Evolutionary conservation across 805 yeast genomes (phyloP), one percentile per base, ranked within the genome.

Genomic region (Kuraishia ogatae): DNA sequence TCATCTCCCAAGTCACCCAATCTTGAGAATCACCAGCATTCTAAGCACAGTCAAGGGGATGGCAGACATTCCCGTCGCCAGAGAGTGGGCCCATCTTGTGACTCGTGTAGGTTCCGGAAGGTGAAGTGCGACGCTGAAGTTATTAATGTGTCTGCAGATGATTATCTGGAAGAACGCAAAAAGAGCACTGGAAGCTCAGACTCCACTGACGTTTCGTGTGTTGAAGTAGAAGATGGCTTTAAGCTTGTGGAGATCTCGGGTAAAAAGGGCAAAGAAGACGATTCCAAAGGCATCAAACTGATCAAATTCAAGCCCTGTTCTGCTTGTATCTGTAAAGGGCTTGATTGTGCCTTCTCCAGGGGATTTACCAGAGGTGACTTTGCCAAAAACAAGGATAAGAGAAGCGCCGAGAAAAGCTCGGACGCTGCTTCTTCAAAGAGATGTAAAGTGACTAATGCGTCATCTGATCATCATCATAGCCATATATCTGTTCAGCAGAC

Each of bases 61-160:
- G 21, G 22, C 6, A 47, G 50, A n/a, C 26, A 20, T 15, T 35
- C 26, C 4, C 53, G 78, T 59, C 71, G 90, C 61, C 92, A 86
- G 68, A 71, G 93, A 57, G 72, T 80, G 20, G 91, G 93, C 0
- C 91, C 91, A 2, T 81, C 87, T 48, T 86, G 93, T 67, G 91
- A 86, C 65, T 71, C 79, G 51, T 86, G 93, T 66, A 73, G 91
- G 54, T 63, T 79, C 17, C 76, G 89, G 56, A 86, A 86, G 64
- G 85, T 85, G 56, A 86, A 83, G 67, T 86, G 93, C 69, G 83
- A 85, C 66, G 89, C 92, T 1, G 83, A 77, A 60, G 80, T 85
- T 28, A 62, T 65, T 28, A 64, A 68, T 17, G 58, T 69, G 19
- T 61, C 70, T 1, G 59, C 47, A 3, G 53, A 53, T 23, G 39